These are phyloP conservation scores for Vaccinium vitisidaea DNA, from an alignment of 148 eudicot genomes.

Conservation along the genomic window DNA sequence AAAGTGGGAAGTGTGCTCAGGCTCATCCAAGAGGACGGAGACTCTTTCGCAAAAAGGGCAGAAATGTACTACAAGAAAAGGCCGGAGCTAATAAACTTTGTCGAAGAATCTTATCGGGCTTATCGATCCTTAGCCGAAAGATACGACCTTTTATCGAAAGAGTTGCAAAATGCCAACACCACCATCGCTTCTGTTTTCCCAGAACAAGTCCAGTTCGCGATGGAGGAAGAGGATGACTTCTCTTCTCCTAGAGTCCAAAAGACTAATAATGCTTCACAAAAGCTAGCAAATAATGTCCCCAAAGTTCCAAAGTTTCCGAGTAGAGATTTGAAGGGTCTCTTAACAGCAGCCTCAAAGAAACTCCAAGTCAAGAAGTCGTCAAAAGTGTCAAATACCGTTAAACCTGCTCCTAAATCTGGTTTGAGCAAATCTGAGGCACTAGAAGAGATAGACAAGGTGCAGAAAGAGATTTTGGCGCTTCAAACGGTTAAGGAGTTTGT, in stretches of 20 bases:
- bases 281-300: slow-evolving; percentile 37
- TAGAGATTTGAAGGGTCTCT: slow-evolving; percentile 52
- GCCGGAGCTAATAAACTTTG: slow-evolving; percentile 74
- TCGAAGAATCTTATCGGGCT: slow-evolving; percentile 71
- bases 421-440: slow-evolving; percentile 63
- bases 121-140: slow-evolving; percentile 79
- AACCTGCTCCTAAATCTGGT: slow-evolving; percentile 74
- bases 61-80: slow-evolving; percentile 94
- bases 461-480: slow-evolving; percentile 65
- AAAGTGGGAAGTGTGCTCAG: slow-evolving; percentile 61
- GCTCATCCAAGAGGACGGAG: slow-evolving; percentile 84
- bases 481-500: slow-evolving; percentile 90
- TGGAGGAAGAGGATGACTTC: slow-evolving; percentile 77
- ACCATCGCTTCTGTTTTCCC: slow-evolving; percentile 86
- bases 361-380: slow-evolving; percentile 23
- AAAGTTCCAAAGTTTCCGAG: slow-evolving; percentile 60
- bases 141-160: slow-evolving; percentile 77
- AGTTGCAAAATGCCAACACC: slow-evolving; percentile 86
- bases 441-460: slow-evolving; percentile 77
- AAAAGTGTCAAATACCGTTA: slow-evolving; percentile 23
- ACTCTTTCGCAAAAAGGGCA: slow-evolving; percentile 86
- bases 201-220: slow-evolving; percentile 55
- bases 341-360: slow-evolving; percentile 47
- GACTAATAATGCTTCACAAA: slow-evolving; percentile 17
- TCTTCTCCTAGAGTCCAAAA: slow-evolving; percentile 29